These are phyloP conservation scores for Plantago coronopus DNA, from an alignment of 305 asterid species.

Conservation along the genomic window DNA sequence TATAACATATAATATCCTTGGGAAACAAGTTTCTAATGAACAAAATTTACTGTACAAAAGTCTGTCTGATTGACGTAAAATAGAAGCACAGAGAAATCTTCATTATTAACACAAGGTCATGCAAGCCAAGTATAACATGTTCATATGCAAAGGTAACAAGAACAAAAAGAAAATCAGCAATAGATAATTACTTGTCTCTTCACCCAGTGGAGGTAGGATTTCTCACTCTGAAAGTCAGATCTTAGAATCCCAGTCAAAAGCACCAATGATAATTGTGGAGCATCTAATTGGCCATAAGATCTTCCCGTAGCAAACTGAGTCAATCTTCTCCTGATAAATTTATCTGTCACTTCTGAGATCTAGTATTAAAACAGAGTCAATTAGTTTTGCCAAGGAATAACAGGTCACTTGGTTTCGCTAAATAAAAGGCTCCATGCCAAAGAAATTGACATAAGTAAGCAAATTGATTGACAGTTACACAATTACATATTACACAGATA, in stretches of 20 bases:
- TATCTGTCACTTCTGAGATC: slow-evolving; percentile 84
- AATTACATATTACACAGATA: no score
- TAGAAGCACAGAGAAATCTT: no score
- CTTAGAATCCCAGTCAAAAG: slow-evolving; percentile 69
- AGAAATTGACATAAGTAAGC: no score
- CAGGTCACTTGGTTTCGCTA: background rate
- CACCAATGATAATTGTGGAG: slow-evolving; percentile 73
- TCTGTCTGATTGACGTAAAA: no score
- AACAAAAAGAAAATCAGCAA: slow-evolving; percentile 22
- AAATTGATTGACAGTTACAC: no score
- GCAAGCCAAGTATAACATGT: background rate
- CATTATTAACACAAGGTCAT: no score
- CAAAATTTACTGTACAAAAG: no score
- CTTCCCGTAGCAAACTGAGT: slow-evolving; percentile 55
- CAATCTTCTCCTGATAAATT: slow-evolving; percentile 59
- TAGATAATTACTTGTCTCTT: slow-evolving; percentile 66
- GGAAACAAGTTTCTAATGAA: no score
- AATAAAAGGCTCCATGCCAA: background rate
- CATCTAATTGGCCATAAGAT: slow-evolving; percentile 55
- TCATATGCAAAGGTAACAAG: slow-evolving; percentile 1
- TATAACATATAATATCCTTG: no score
- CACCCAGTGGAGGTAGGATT: slow-evolving; percentile 76
- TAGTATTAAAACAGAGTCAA: slow-evolving; percentile 32
- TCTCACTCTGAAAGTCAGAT: slow-evolving; percentile 73
- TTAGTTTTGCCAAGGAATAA: slow-evolving; percentile 14